Base-by-base conservation (phyloP, 164 flowering plant species). In the Magnolia officinalis region DNA sequence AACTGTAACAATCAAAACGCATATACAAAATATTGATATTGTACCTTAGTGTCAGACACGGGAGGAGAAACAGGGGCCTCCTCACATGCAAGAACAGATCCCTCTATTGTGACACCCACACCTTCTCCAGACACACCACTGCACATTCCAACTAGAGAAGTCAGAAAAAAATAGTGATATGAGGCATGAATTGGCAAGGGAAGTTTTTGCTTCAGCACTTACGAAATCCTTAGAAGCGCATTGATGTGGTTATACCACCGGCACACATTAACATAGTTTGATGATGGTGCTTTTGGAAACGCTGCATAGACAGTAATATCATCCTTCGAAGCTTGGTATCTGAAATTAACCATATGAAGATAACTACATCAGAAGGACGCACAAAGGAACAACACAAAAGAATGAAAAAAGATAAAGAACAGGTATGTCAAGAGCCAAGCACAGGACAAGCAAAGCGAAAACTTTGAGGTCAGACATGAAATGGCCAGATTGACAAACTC, bases 121-220 rank as follows among this genome's bases (percentile, higher is more conserved):
- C 99, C 98, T 74, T 96, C 97, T n/a, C 80, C 93, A 81, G 91
- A 83, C 58, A 91, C 98, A 75, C 94, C 98, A 79, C 98, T 93
- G 83, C 65, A 77, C n/a, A 55, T 26, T 26, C 16, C 29, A 31
- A 26, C 6, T 0, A 67, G 61, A 50, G 8, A n/a, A 63, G 18
- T 20, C 2, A 72, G 67, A 58, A 14, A 20, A 55, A 4, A 23
- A 31, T 70, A 9, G 13, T 11, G 61, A 55, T 16, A 55, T 55
- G 11, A 55, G 19, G 51, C 29, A 50, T 50, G 6, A 58, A 13
- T 10, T 0, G 19, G 59, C 0, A 16, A 77, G 64, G 16, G 5
- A 55, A 13, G 61, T 55, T 13, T 16, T 16, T 52, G 59, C 8
- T 16, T 21, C 75, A 63, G 61, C 71, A 85, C 94, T 88, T 84